Evolutionary conservation across 371 early-diverging fungal species (phyloP).

Genomic region (Paraphysoderma sedebokerense): DNA sequence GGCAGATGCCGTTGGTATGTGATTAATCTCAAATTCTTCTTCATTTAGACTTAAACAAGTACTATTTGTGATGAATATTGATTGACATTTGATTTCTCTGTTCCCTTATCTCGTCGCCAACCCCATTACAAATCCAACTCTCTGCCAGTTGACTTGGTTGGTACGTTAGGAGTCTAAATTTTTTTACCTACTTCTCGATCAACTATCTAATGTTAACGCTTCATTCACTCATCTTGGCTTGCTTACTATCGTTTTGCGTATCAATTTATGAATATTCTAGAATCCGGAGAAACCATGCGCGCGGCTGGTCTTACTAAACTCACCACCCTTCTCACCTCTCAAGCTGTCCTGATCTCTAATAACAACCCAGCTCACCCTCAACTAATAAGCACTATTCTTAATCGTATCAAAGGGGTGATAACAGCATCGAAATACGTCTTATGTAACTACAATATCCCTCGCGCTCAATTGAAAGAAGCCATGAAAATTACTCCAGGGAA

Average conservation of each 20-base stretch:
- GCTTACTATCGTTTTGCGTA: too few relatives aligned
- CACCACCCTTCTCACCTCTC: constrained; percentile 54
- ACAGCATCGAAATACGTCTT: constrained; percentile 72
- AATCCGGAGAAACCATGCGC: constrained; percentile 95
- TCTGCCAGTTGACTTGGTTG: constrained; percentile 35
- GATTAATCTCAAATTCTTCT: background rate
- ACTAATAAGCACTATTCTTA: constrained; percentile 50
- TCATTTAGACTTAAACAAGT: background rate
- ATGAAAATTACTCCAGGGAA: constrained; percentile 72
- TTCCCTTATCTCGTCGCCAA: background rate
- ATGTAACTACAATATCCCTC: constrained; percentile 71
- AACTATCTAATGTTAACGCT: background rate
- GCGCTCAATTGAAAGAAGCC: constrained; percentile 39
- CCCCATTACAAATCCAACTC: background rate
- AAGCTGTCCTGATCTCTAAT: constrained; percentile 74
- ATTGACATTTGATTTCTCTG: background rate
- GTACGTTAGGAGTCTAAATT: constrained; percentile 15
- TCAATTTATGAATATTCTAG: constrained; percentile 37
- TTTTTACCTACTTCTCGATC: too few relatives aligned
- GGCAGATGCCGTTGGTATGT: constrained; percentile 86
- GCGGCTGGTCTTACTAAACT: constrained; percentile 88
- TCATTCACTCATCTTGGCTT: background rate
- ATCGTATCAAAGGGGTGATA: constrained; percentile 79
- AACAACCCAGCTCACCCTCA: constrained; percentile 32
- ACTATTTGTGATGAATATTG: background rate